Percentiles rank a stretch among this genome's conserved stretches.
Evolutionary conservation across 257 asterid genomes (phyloP).

Genomic region (Handroanthus guayacan): DNA sequence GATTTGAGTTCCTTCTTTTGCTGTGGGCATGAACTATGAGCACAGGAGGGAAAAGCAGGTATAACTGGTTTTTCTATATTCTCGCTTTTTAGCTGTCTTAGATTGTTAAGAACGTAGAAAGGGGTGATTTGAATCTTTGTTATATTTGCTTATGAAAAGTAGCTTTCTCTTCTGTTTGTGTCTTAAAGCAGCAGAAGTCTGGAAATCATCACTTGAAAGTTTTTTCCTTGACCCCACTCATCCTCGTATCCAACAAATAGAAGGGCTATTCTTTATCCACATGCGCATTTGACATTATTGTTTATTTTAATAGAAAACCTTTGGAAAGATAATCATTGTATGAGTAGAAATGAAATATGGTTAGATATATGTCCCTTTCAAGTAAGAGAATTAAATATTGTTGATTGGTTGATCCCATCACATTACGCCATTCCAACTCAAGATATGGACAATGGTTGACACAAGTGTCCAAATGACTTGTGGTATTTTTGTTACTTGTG

Average conservation of each 20-base stretch:
- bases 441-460: too few relatives aligned
- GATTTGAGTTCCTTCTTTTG: conserved; percentile 24
- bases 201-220: conserved; percentile 41
- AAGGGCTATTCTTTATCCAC: not conserved
- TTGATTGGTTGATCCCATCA: too few relatives aligned
- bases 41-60: conserved; percentile 13
- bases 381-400: not conserved
- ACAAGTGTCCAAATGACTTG: too few relatives aligned
- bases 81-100: not conserved
- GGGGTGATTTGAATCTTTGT: conserved; percentile 22
- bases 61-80: conserved; percentile 24
- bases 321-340: not conserved
- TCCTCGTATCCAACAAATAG: conserved; percentile 24
- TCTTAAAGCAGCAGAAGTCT: conserved; percentile 29
- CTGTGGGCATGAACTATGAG: not conserved
- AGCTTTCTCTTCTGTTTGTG: not conserved
- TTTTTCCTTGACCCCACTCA: conserved; percentile 41
- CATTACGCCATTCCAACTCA: too few relatives aligned
- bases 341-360: not conserved
- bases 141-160: conserved; percentile 39
- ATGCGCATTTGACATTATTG: not conserved
- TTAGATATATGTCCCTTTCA: not conserved
- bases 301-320: not conserved
- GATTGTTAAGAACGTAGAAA: conserved; percentile 21
- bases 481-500: too few relatives aligned